Evolutionary conservation across 306 rosid species (phyloP).

Genomic region (Pyrus betulifolia): DNA sequence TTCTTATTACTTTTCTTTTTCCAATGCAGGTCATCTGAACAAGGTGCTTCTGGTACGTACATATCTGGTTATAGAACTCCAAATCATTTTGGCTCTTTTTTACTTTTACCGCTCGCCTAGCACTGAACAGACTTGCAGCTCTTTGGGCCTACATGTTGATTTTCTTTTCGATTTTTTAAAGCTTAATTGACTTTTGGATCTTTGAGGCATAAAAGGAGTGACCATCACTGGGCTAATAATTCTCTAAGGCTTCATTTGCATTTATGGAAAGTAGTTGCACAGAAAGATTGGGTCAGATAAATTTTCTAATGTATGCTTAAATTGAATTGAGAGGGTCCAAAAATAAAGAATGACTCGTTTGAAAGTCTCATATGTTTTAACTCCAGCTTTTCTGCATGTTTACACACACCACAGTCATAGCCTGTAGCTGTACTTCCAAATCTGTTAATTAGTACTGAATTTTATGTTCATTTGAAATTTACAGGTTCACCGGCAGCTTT

Average conservation of each 20-base stretch:
- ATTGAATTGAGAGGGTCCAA: background rate
- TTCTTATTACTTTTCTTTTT: conserved; percentile 20
- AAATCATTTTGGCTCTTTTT: background rate
- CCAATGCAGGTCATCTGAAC: conserved; percentile 64
- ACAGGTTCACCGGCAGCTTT: conserved; percentile 61
- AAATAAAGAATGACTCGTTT: background rate
- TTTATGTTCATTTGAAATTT: conserved; percentile 21
- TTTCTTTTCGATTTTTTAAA: background rate
- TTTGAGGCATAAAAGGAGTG: background rate
- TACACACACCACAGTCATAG: background rate
- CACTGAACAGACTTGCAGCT: background rate
- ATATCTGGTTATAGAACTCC: conserved; percentile 10
- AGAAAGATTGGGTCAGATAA: background rate
- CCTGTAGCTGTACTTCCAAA: background rate
- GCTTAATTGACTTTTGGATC: background rate
- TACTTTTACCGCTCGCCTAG: background rate
- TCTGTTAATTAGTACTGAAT: background rate
- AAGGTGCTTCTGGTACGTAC: conserved; percentile 65
- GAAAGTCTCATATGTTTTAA: background rate
- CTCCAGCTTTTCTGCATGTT: background rate
- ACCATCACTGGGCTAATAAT: background rate
- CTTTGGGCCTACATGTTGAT: background rate
- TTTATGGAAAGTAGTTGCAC: background rate
- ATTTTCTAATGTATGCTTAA: background rate
- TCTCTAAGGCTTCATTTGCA: background rate